Evolutionary conservation across 2,329 filamentous ascomycete genomes (phyloP), one percentile per base, ranked within the genome.

Genomic region (Rutstroemia sp.): DNA sequence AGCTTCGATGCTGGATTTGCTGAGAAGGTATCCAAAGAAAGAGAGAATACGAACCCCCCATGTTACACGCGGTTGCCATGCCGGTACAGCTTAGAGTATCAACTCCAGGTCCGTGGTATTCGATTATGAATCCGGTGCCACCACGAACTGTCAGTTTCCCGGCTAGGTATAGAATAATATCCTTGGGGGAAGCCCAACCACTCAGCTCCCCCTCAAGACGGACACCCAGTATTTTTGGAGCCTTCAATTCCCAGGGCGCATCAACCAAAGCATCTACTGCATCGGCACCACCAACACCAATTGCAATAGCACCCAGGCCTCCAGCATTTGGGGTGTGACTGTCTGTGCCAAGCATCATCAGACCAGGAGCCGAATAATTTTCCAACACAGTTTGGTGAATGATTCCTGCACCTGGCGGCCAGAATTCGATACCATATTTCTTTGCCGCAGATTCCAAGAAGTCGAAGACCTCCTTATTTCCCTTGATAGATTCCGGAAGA

Each of bases 291-390:
- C 94, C 94, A 37, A 99, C 94, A 71, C 94, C 94, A 70, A 99
- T 97, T 8, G 94, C 94, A 67, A 96, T 90, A 4, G 90, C 92
- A 64, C 88, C 91, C 54, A 97, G 77, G 58, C 94, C 94, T 65
- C 94, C 94, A n/a, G 90, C 94, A 69, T 97, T 99, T 45, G 94
- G 94, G 47, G 91, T 96, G 73, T 99, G 94, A 68, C 89, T 95
- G 73, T 99, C 94, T 30, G 94, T 99, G 56, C 94, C 94, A 42
- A 99, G 81, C 91, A 99, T 97, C 92, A 99, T 96, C 65, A 97
- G 75, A 50, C 94, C 94, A 19, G 94, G 94, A n/a, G 92, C 84
- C 37, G 92, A 89, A 70, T 99, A 99, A 75, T 99, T 97, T 77
- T 99, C 94, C 65, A 99, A 75, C 21, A 99, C 94, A 52, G 89